Evolutionary conservation across 2,329 filamentous ascomycete species (phyloP).

Genomic region (Trichophaea hybrida): DNA sequence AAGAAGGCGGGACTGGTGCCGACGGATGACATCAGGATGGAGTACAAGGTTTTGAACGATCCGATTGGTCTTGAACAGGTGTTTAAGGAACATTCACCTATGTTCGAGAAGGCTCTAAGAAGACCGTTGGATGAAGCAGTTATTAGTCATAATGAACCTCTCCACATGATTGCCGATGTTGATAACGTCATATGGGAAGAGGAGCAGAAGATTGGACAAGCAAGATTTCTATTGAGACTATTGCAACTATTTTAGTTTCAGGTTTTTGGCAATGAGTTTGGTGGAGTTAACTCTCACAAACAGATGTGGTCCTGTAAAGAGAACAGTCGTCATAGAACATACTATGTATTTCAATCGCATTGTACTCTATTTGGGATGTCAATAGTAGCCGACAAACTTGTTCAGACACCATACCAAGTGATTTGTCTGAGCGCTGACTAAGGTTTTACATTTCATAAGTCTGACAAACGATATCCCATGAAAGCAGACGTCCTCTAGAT

Average conservation of each 20-base stretch:
- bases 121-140: slow-evolving; percentile 60
- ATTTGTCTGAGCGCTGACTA: too few species aligned
- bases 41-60: slow-evolving; percentile 69
- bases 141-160: slow-evolving; percentile 41
- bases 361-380: too few species aligned
- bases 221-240: slow-evolving; percentile 62
- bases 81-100: slow-evolving; percentile 51
- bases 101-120: slow-evolving; percentile 64
- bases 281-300: too few species aligned
- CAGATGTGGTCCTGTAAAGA: too few species aligned
- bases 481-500: too few species aligned
- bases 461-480: too few species aligned
- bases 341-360: too few species aligned
- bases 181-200: slow-evolving; percentile 60
- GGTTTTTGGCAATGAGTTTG: neutral
- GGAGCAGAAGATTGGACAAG: slow-evolving; percentile 73
- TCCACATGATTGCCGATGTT: slow-evolving; percentile 37
- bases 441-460: too few species aligned
- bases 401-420: too few species aligned
- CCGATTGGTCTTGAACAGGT: slow-evolving; percentile 58
- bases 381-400: too few species aligned
- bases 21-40: slow-evolving; percentile 92
- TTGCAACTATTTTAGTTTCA: slow-evolving; percentile 42
- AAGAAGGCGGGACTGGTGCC: slow-evolving; percentile 86
- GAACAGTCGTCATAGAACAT: too few species aligned